phyloP scores from a whole-genome alignment of 2,329 filamentous ascomycete species.

The Cladosporium sp. region DNA sequence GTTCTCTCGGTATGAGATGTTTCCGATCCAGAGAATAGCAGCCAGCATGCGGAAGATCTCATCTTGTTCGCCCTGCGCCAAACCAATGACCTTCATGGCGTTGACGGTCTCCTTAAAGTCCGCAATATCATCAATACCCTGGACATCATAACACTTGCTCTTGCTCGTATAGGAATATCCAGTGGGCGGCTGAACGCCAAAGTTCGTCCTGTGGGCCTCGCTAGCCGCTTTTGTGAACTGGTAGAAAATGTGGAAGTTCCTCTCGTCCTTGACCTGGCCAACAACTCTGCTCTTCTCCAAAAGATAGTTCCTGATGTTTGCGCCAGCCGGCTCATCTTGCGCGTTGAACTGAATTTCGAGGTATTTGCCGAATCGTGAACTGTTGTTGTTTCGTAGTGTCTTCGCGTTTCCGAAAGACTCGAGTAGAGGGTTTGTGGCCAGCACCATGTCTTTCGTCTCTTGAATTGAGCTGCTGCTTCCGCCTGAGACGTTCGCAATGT shows the following conservation, averaged over 20 bases:
- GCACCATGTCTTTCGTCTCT: slow-evolving; percentile 98
- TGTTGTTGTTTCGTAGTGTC: slow-evolving; percentile 97
- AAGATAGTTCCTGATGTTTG: slow-evolving; percentile 97
- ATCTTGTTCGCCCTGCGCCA: slow-evolving; percentile 86
- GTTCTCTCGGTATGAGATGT: slow-evolving; percentile 87
- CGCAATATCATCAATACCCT: slow-evolving; percentile 86
- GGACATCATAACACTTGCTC: slow-evolving; percentile 92
- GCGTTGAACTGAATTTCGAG: slow-evolving; percentile 94
- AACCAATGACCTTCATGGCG: slow-evolving; percentile 92
- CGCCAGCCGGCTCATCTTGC: slow-evolving; percentile 88
- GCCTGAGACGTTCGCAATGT: slow-evolving; percentile 95
- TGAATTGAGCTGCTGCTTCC: slow-evolving; percentile 84
- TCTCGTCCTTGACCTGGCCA: slow-evolving; percentile 90
- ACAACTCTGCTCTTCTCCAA: slow-evolving; percentile 95
- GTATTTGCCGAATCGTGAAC: slow-evolving; percentile 97
- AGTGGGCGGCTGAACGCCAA: slow-evolving; percentile 86
- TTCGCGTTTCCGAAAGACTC: slow-evolving; percentile 99
- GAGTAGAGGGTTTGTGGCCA: slow-evolving; percentile 93
- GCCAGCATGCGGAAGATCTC: slow-evolving; percentile 95
- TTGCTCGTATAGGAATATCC: slow-evolving; percentile 92
- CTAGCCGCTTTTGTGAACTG: slow-evolving; percentile 96
- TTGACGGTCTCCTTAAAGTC: slow-evolving; percentile 90
- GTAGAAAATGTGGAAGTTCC: slow-evolving; percentile 99
- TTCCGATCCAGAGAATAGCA: slow-evolving; percentile 90
- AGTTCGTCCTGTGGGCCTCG: slow-evolving; percentile 82